Base-by-base conservation (phyloP, 73 alveolate species). In the Stentor coeruleus region DNA sequence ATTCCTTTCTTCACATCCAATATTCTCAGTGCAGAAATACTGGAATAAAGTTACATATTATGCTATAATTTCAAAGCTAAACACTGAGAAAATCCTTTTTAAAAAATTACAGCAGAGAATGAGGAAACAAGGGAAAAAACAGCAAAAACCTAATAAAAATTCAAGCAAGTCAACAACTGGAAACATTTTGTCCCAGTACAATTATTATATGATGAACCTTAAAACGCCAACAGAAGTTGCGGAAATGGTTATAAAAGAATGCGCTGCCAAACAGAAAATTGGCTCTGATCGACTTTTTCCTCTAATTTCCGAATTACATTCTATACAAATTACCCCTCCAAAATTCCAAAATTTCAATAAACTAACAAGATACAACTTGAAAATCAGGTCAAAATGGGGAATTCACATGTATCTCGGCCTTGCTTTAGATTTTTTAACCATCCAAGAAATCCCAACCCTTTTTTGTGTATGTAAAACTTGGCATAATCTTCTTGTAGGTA, bases 391-490 rank as follows among this genome's bases (percentile, higher is more conserved):
- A 1, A 66, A 20, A 66, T 66, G 79, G 37, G 79, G 79, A 26
- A 26, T 20, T 20, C 11, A 26, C 33, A 20, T 66, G 42, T 66
- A 20, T 66, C n/a, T 66, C n/a, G 79, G 79, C 1, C 79, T 66
- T 26, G 14, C 79, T 0, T 66, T 66, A 26, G 79, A 66, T 33
- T 66, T 26, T 33, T 40, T 66, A 28, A 20, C 79, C 0, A 66
- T 20, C n/a, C 11, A 20, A 20, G 79, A 66, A 20, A 11, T 11
- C 33, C 33, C 37, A 1, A 33, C 36, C 14, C 41, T 66, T 20
- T 31, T 66, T 20, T 26, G 33, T 28, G 79, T 66, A 1, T 66
- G 79, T 66, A 66, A 66, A 31, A 20, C 79, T 2, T 66, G 79
- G 79, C n/a, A 66, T 33, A 66, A 14, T 0, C n/a, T 66, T 40